These are phyloP conservation scores for Domatiomyces catenatus DNA, from an alignment of 2,329 filamentous ascomycete genomes.

Conservation along the genomic window DNA sequence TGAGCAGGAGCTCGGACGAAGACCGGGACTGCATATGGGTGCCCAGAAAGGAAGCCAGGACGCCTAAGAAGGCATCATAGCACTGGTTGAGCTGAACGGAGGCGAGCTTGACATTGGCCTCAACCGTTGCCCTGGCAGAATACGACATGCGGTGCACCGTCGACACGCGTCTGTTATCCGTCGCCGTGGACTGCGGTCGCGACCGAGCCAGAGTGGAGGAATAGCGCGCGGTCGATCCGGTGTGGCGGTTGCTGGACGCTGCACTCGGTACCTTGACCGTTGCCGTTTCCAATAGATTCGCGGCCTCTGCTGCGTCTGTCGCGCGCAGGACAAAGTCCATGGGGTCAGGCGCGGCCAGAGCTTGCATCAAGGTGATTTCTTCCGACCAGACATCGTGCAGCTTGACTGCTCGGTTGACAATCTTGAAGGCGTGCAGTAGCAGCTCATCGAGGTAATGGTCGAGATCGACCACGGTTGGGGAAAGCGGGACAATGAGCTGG, in stretches of 20 bases:
- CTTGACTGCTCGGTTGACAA: conserved; percentile 76
- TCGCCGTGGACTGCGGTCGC: conserved; percentile 13
- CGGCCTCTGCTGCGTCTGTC: neutral
- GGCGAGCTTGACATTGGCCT: conserved; percentile 56
- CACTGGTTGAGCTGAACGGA: conserved; percentile 65
- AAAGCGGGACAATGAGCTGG: conserved; percentile 43
- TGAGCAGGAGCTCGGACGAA: conserved; percentile 63
- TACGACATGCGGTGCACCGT: conserved; percentile 62
- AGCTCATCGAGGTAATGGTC: conserved; percentile 80
- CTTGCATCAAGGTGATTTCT: conserved; percentile 26
- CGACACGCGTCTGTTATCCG: conserved; percentile 34
- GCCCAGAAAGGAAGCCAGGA: conserved; percentile 85
- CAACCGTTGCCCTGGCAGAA: conserved; percentile 48
- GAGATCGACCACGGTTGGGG: conserved; percentile 36
- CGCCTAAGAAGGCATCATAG: conserved; percentile 79
- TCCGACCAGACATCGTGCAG: conserved; percentile 76
- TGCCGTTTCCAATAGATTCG: conserved; percentile 1
- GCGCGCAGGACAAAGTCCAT: neutral
- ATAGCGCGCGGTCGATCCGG: conserved; percentile 2
- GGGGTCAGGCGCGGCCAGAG: neutral
- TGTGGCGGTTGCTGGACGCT: conserved; percentile 5
- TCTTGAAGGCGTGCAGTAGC: conserved; percentile 83
- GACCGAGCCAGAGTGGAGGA: neutral
- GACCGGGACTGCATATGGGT: conserved; percentile 87
- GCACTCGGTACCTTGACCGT: conserved; percentile 1